Evolutionary conservation across 495 filamentous ascomycete genomes (phyloP).

Genomic region (Aspergillus leporis): DNA sequence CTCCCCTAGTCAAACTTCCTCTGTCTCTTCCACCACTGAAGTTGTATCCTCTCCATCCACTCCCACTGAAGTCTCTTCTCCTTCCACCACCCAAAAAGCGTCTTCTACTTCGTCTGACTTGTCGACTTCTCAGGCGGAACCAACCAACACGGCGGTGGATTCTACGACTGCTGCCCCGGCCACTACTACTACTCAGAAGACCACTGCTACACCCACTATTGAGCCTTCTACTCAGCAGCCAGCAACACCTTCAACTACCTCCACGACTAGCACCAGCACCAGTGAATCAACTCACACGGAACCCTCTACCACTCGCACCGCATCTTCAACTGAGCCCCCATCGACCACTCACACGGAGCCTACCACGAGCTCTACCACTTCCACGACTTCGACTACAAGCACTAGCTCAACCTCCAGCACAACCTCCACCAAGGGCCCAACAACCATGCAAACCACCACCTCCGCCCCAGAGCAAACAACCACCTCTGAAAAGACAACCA

Average conservation of each 20-base stretch:
- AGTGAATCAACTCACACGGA: constrained; percentile 32
- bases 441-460: constrained; percentile 20
- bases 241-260: constrained; percentile 1
- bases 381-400: constrained; percentile 48
- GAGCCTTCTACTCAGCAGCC: constrained; percentile 1
- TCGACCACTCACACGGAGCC: constrained; percentile 25
- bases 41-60: constrained; percentile 34
- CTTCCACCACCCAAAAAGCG: constrained; percentile 36
- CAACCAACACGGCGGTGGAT: neutral
- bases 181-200: constrained; percentile 2
- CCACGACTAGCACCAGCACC: neutral
- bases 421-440: constrained; percentile 35
- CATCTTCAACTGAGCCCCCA: constrained; percentile 31
- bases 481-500: constrained; percentile 19
- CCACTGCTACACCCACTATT: neutral
- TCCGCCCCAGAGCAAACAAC: constrained; percentile 13
- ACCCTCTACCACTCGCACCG: constrained; percentile 20
- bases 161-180: neutral
- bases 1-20: constrained; percentile 23
- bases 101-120: constrained; percentile 17
- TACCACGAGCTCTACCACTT: constrained; percentile 40
- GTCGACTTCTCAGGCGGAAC: constrained; percentile 7
- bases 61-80: constrained; percentile 35
- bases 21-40: constrained; percentile 42
- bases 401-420: constrained; percentile 43